Base-by-base conservation (phyloP, 371 early-diverging fungal genomes). In the Actinomortierella ambigua region DNA sequence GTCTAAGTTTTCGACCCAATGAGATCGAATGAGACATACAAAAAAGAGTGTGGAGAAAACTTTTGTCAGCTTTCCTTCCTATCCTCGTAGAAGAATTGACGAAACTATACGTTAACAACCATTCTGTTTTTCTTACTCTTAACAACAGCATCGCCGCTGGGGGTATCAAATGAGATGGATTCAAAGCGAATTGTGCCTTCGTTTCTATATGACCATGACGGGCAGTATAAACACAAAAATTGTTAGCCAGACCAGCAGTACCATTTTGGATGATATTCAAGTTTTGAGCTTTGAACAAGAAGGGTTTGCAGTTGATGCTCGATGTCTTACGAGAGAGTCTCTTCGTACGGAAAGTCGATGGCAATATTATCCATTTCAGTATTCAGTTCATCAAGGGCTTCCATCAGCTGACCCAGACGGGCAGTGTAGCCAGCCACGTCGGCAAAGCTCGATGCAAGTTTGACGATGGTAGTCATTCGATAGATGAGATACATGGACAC, bases 361-460 rank as follows among this genome's bases (percentile, higher is more conserved):
- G 80, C 75, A 46, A 79, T 71, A 47, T 75, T 77, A 48, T 82
- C 78, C 40, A 81, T 59, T 39, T 81, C 81, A 2, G 75, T 75
- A 6, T 78, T 71, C n/a, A 82, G 57, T 13, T 63, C 69, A 29
- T 89, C 87, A 17, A 91, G 62, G 0, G 81, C 84, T 61, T 95
- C 95, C 63, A 92, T 77, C 13, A 96, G 75, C 62, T 91, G 91
- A n/a, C 83, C 87, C 6, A 96, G 80, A 80, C 97, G 95, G n/a
- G 91, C 84, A 2, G 90, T 83, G 68, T 90, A 93, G 5, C 97
- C 95, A 24, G 93, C 91, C 26, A 95, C 62, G 48, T 92, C 90
- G 0, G 94, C 86, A 47, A 93, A 64, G 57, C 81, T 81, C 27
- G 75, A 77, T 1, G 87, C 80, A 66, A 88, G 86, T 52, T 88